Evolutionary conservation across 306 rosid species (phyloP), one percentile per base, ranked within the genome.

Genomic region (Amphicarpaea edgeworthii): DNA sequence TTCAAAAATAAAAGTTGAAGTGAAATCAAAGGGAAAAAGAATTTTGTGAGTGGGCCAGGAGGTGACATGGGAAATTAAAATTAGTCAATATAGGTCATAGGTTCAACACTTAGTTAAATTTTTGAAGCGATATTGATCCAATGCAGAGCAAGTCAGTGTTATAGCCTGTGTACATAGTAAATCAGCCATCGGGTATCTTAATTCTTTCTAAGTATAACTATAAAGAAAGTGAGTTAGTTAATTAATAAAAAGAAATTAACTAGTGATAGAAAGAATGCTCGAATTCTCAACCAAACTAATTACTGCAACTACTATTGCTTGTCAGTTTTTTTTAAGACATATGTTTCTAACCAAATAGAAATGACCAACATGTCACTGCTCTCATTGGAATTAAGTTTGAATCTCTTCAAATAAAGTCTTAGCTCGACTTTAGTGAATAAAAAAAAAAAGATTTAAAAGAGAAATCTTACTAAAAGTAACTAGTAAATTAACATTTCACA

Each of bases 11-110:
- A 53, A 71, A 53, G 66, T 72, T 12, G 54, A 40, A 55, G 21
- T 72, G 8, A 59, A 57, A 38, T 24, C 26, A 40, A 41, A 55
- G 19, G 67, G 3, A 42, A 57, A 47, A 72, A 15, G 68, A 41
- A 23, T 14, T 4, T 8, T 64, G 24, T 19, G 3, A 4, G 34
- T 23, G 8, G 34, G 62, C 34, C 34, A 21, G 34, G 15, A 14
- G 26, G 8, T 6, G 32, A n/a, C n/a, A n/a, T n/a, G 14, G 21
- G 19, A 20, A 8, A 42, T 19, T 51, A 51, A 19, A 17, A 43
- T 17, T 45, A 30, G 15, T 61, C 37, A 34, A 10, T n/a, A 34
- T 28, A 68, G 50, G 70, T 41, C 28, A 30, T 30, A 19, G 19
- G 62, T 46, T 15, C 11, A 6, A 10, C 6, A 49, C 19, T 46